Base-by-base conservation (phyloP, 352 stramenopile species). In the Phytophthora hybrid region DNA sequence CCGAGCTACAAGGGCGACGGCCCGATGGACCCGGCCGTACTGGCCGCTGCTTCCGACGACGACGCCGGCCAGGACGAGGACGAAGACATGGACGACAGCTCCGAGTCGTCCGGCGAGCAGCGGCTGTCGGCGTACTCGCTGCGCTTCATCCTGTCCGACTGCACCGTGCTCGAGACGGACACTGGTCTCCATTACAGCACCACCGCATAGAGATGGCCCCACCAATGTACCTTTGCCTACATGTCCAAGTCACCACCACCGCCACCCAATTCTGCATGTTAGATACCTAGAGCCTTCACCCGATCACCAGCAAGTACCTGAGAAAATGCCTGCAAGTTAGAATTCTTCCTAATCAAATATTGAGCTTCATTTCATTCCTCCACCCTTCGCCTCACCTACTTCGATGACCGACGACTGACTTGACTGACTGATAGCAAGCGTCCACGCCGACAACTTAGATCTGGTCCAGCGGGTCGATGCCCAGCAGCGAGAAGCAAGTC, bases 401-500 rank as follows among this genome's bases (percentile, higher is more conserved):
- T 41, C 47, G 34, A 34, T 55, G 44, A 14, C 41, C 37, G 53
- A 53, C 34, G 41, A 69, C 19, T 67, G 56, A 57, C 59, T 52
- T 26, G 51, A 55, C 53, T 37, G n/a, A 60, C 44, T 34, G 37
- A 61, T 69, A 63, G 23, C 39, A 54, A 34, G 39, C 32, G 44
- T 19, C 39, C 29, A 18, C 14, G 19, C 34, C 8, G 34, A 39
- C 19, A 52, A 57, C 65, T 95, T 97, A 99, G 49, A 99, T 98
- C 80, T 97, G 93, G 76, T 98, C 91, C 23, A 99, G 78, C 7
- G 93, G 88, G 47, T 96, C 91, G 47, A 99, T 98, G 65, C 95
- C 96, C 53, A 99, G 82, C 73, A 99, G 80, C 57, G 85, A 81
- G 68, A 99, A 98, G 76, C 90, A 97, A 72, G 90, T 92, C 52